Evolutionary conservation across 345 rosid genomes (phyloP).

Genomic region (Eucalyptus pauciflora): DNA sequence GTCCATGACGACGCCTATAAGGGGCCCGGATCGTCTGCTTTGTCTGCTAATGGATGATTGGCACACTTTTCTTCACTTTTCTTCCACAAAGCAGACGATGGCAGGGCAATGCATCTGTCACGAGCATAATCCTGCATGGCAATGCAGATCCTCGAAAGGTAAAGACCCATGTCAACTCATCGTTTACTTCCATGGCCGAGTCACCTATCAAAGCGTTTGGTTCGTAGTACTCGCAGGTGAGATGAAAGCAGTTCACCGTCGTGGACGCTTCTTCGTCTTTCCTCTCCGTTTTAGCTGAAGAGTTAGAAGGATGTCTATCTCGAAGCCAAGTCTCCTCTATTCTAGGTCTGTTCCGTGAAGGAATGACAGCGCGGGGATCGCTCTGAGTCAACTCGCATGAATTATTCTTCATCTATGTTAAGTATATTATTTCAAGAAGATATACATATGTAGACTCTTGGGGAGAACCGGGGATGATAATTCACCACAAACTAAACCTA

Average conservation of each 20-base stretch:
- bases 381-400: no score
- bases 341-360: neutral
- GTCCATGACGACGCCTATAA: neutral
- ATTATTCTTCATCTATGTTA: no score
- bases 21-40: no score
- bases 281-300: neutral
- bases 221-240: neutral
- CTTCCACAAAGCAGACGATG: no score
- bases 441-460: no score
- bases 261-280: neutral
- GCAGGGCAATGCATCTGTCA: no score
- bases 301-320: neutral
- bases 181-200: neutral
- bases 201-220: neutral
- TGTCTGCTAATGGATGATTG: no score
- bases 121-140: neutral
- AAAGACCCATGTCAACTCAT: neutral
- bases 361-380: no score
- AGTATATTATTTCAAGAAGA: no score
- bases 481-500: no score
- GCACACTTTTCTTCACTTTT: no score
- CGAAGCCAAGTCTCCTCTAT: neutral
- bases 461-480: no score
- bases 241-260: neutral
- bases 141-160: neutral